Evolutionary conservation across 2,329 filamentous ascomycete species (phyloP), one percentile per base, ranked within the genome.

Genomic region (Colletotrichum liaoningense): DNA sequence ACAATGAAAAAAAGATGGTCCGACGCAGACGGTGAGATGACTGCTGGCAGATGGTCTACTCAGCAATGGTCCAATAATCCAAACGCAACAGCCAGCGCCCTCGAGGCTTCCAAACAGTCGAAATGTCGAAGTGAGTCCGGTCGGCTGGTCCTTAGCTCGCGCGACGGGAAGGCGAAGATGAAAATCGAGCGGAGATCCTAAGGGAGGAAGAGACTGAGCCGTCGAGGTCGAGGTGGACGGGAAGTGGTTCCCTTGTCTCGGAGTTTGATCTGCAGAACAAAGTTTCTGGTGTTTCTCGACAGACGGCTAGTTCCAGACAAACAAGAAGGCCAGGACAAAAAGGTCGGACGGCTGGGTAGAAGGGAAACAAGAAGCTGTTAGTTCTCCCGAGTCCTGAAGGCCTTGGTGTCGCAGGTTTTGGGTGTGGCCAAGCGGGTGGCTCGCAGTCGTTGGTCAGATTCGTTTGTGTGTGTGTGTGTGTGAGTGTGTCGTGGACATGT

Each of bases 391-490:
- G 77, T 65, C 67, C 78, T 81, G 81, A 81, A 79, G 80, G 78
- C 72, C 73, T 78, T 78, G 75, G 80, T 82, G 83, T 85, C 82
- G 83, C 83, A 85, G 82, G 78, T 81, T 79, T 35, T 68, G 35
- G 69, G 38, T 67, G 66, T 69, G 54, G 28, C 56, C 59, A 60
- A 62, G 58, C 57, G 63, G 52, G 63, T 57, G 42, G 19, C 46
- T 73, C n/a, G 56, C 19, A 28, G 54, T 63, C 63, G 69, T 58
- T 67, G 72, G 58, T 35, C 57, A 38, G 22, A 42, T 67, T 70
- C 57, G 63, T 59, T 35, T 28, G 56, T 59, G 30, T 54, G 24
- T 26, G 30, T 54, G 24, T 26, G 66, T 66, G 33, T 49, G 67
- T 30, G 16, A 67, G 42, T n/a, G 57, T 72, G 38, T 64, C 68